Base-by-base conservation (phyloP, 371 early-diverging fungal species). In the Apophysomyces trapeziformis region DNA sequence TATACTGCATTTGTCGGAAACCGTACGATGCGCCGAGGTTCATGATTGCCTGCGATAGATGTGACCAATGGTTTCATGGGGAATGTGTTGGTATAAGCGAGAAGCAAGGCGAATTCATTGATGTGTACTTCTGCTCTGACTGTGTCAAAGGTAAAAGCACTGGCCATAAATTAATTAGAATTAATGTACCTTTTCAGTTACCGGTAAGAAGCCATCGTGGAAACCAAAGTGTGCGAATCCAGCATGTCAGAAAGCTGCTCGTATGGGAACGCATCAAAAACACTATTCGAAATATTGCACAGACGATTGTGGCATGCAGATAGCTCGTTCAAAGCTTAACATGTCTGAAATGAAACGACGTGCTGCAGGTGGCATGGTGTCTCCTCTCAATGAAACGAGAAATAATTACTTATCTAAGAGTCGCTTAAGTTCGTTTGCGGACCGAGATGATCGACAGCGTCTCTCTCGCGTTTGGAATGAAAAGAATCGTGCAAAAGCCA, bases 41-140 rank as follows among this genome's bases (percentile, higher is more conserved):
- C 59, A 87, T 87, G 87, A 87, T 89, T 70, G 85, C 83, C 0
- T 89, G 89, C 67, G 89, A 89, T 62, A 74, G 77, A 3, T 89
- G 89, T 62, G 87, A 85, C 61, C 83, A 83, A 37, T 89, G 89
- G 89, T 89, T 84, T 67, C 89, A 89, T 65, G 89, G 88, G n/a
- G 87, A 86, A 60, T 89, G 89, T 50, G 83, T 89, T 11, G 82
- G 83, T 4, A 86, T 89, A 38, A 79, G 79, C 38, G 85, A 87
- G 65, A 77, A 79, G 43, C 85, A 87, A 65, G 82, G 85, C 13
- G 82, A 83, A 16, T 77, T 84, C 64, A 76, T 89, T 45, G 87
- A 86, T 64, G 74, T 80, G 57, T 87, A 85, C 59, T 87, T 81
- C 62, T 89, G 89, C 64, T 71, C 68, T 38, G 74, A 70, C 2